Percentiles rank a stretch among this genome's conserved stretches.
These are phyloP conservation scores for Pelargonium fulgidum DNA, from an alignment of 441 rosid genomes.

Conservation along the genomic window DNA sequence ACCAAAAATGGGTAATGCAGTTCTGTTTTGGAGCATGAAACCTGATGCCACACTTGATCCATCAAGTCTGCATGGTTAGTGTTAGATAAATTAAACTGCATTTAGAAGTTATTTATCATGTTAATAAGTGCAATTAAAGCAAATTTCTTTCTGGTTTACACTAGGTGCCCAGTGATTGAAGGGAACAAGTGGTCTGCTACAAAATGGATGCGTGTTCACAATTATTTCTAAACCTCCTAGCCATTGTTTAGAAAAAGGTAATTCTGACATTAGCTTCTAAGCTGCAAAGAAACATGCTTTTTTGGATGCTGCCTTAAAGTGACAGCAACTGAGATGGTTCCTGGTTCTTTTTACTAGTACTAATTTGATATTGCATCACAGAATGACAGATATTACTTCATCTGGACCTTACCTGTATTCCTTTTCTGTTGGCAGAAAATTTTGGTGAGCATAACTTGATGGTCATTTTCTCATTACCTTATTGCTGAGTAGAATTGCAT, in stretches of 20 bases:
- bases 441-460: neutral
- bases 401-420: neutral
- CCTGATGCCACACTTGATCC: constrained; percentile 78
- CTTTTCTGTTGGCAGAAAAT: neutral
- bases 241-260: constrained; percentile 29
- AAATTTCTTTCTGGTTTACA: constrained; percentile 4
- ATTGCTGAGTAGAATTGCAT: neutral
- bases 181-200: constrained; percentile 96
- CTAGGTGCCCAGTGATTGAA: constrained; percentile 73
- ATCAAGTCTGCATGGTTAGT: constrained; percentile 80
- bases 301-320: too few species aligned
- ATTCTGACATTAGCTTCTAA: neutral
- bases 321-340: neutral
- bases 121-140: constrained; percentile 13
- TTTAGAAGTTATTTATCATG: neutral
- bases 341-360: neutral
- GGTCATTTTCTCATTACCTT: neutral
- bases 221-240: constrained; percentile 41
- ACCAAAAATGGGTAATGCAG: constrained; percentile 88
- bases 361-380: neutral
- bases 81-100: neutral
- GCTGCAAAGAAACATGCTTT: neutral
- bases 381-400: neutral
- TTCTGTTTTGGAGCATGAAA: constrained; percentile 89
- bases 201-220: constrained; percentile 73